phyloP scores from a whole-genome alignment of 2,329 filamentous ascomycete genomes.

The Orbilia blumenaviensis region DNA sequence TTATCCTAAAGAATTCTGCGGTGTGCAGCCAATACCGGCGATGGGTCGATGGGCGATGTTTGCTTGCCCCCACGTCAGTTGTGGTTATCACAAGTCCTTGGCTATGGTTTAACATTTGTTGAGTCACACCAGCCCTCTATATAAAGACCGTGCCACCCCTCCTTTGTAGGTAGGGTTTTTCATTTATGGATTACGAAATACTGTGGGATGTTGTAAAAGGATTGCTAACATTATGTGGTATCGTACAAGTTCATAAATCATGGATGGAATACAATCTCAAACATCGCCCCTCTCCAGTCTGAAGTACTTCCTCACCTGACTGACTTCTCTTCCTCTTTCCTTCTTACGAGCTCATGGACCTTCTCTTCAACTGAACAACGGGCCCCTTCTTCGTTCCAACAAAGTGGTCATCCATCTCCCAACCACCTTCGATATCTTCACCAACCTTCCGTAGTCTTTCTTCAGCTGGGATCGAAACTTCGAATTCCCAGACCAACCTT shows the following conservation, averaged over 20 bases:
- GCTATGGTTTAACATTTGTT: background rate
- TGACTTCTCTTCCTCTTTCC: background rate
- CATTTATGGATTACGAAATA: background rate
- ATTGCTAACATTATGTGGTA: slow-evolving; percentile 19
- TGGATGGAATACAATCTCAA: slow-evolving; percentile 8
- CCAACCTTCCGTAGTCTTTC: slow-evolving; percentile 64
- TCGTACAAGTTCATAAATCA: slow-evolving; percentile 29
- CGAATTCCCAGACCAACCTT: slow-evolving; percentile 68
- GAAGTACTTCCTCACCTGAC: too few species aligned
- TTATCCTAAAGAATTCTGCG: too few species aligned
- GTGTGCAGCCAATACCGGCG: background rate
- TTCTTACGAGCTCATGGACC: slow-evolving; percentile 3
- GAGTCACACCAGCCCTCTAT: background rate
- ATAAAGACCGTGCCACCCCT: background rate
- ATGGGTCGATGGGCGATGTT: background rate
- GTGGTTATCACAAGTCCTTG: background rate
- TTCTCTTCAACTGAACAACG: slow-evolving; percentile 70
- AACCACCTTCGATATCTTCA: slow-evolving; percentile 57
- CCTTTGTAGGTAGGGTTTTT: background rate
- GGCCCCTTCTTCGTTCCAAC: slow-evolving; percentile 77
- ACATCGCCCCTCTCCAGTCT: background rate
- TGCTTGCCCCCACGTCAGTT: background rate
- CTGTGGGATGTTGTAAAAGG: background rate
- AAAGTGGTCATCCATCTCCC: slow-evolving; percentile 69
- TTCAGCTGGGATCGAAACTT: slow-evolving; percentile 29